A percentile compares a stretch with the other conserved stretches of the same genome.
Conservation (phyloP, 169 alveolate species). For the Sarcocystis neurona region DNA sequence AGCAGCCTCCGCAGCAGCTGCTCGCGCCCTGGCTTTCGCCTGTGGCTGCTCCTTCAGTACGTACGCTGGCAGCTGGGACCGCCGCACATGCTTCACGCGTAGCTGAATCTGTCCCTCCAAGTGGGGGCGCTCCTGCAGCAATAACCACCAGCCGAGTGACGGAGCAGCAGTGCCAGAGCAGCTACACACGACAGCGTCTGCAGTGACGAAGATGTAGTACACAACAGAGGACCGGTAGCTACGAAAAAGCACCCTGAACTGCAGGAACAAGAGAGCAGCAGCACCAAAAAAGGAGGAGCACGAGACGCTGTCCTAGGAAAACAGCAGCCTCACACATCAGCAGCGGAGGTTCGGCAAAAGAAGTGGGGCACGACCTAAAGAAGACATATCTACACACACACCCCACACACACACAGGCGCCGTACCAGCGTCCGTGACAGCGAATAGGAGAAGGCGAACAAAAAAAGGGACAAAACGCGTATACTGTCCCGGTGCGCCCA, state of each 20-base stretch:
- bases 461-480: not conserved
- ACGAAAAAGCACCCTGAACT: not conserved
- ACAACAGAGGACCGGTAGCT: not conserved
- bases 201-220: too few species aligned
- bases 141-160: too few species aligned
- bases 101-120: slow-evolving; percentile 13
- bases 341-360: too few species aligned
- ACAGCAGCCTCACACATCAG: too few species aligned
- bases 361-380: too few species aligned
- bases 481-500: not conserved
- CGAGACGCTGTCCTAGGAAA: too few species aligned
- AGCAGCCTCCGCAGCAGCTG: not conserved
- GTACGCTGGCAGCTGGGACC: slow-evolving; percentile 28
- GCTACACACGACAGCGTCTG: too few species aligned
- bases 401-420: too few species aligned
- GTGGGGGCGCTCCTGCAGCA: slow-evolving; percentile 40
- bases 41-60: not conserved
- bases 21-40: not conserved
- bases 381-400: too few species aligned
- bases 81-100: slow-evolving; percentile 40
- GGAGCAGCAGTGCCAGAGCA: too few species aligned
- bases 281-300: too few species aligned
- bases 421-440: too few species aligned
- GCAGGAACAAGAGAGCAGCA: not conserved
- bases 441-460: not conserved